Conservation (phyloP, 1,284 basidiomycete species). For the Papiliotrema terrestris region DNA sequence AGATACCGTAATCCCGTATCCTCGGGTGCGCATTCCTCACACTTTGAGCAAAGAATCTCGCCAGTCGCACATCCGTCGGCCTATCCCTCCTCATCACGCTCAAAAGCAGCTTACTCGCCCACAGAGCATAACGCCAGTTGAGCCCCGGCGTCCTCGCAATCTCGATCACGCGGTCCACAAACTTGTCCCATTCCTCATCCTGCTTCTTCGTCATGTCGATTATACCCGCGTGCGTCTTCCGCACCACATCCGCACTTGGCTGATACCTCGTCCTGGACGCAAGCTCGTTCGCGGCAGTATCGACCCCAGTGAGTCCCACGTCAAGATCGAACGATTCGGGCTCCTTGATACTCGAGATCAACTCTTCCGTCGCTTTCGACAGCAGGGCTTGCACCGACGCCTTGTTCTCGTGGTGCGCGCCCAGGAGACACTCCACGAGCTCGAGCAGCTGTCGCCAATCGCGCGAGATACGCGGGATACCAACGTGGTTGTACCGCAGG, state of each 20-base stretch:
- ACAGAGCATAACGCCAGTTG: conserved; percentile 87
- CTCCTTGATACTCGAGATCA: conserved; percentile 36
- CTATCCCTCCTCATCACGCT: conserved; percentile 72
- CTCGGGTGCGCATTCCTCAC: conserved; percentile 74
- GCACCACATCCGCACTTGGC: conserved; percentile 35
- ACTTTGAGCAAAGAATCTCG: conserved; percentile 66
- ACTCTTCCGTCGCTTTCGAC: conserved; percentile 65
- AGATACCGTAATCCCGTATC: conserved; percentile 68
- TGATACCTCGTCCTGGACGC: conserved; percentile 13
- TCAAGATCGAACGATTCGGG: conserved; percentile 35
- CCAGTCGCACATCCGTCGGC: conserved; percentile 61
- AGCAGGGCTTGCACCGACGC: conserved; percentile 89
- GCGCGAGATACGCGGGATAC: conserved; percentile 40
- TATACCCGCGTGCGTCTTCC: conserved; percentile 27
- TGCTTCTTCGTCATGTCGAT: conserved; percentile 34
- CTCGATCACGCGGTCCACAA: conserved; percentile 60
- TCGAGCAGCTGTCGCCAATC: conserved; percentile 66
- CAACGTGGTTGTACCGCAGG: conserved; percentile 52
- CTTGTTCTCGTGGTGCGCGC: conserved; percentile 90
- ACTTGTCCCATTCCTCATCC: conserved; percentile 47
- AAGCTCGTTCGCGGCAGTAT: conserved; percentile 34
- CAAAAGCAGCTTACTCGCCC: conserved; percentile 68
- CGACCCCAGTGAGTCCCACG: conserved; percentile 20
- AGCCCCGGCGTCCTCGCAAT: conserved; percentile 57
- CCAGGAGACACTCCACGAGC: conserved; percentile 69